Conservation (phyloP, 768 basidiomycete genomes). For the Guyanaporus albipodus region DNA sequence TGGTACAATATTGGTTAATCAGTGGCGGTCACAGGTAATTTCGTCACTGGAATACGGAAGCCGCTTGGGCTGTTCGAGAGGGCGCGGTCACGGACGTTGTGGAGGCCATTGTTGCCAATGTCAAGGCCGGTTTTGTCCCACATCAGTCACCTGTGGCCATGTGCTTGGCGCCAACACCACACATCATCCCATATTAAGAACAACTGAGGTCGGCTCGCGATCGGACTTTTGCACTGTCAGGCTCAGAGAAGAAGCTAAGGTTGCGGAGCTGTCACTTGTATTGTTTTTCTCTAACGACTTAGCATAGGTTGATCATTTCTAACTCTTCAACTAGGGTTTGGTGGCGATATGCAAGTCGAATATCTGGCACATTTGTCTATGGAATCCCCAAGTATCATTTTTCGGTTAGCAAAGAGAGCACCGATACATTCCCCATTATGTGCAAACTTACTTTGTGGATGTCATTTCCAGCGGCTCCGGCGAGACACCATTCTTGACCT, state of each 20-base stretch:
- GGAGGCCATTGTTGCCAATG: background rate
- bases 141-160: background rate
- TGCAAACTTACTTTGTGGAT: conserved; percentile 84
- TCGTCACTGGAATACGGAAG: background rate
- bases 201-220: too few species aligned
- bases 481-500: conserved; percentile 89
- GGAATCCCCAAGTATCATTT: background rate
- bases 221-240: background rate
- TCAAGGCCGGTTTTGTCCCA: background rate
- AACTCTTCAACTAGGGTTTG: conserved; percentile 86
- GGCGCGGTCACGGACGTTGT: background rate
- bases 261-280: background rate
- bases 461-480: conserved; percentile 91
- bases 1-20: background rate
- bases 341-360: conserved; percentile 86
- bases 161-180: too few species aligned
- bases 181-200: too few species aligned
- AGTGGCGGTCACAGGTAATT: background rate
- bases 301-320: conserved; percentile 49
- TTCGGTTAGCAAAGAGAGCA: conserved; percentile 3
- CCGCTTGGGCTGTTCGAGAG: background rate
- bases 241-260: background rate
- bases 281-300: background rate
- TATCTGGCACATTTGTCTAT: conserved; percentile 96
- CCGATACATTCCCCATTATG: background rate